A percentile compares a stretch with the other conserved stretches of the same genome.
Conservation (phyloP, 176 grass and related monocot genomes). For the Oropetium thomaeum region DNA sequence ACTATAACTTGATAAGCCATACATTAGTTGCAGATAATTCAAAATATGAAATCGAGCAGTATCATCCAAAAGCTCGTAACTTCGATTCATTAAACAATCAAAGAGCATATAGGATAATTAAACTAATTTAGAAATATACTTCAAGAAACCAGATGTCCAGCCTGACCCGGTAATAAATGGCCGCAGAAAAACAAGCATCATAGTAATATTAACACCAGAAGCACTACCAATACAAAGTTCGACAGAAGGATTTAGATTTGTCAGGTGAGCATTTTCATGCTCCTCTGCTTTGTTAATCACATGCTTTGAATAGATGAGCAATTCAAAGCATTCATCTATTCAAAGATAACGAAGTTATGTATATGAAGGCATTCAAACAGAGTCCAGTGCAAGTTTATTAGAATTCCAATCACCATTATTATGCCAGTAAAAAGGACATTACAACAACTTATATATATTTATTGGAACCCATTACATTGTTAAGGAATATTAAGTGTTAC, state of each 20-base stretch:
- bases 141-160: not conserved
- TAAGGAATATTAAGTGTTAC: not conserved
- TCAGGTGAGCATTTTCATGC: not conserved
- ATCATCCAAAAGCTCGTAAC: not conserved
- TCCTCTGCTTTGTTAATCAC: not conserved
- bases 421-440: not conserved
- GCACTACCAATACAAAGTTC: not conserved
- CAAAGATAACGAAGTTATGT: not conserved
- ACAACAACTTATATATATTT: not conserved
- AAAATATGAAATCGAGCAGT: not conserved
- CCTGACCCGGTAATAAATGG: not conserved
- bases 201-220: not conserved
- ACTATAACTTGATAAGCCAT: not conserved
- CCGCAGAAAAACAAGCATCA: not conserved
- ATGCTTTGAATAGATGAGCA: constrained; percentile 9
- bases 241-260: not conserved
- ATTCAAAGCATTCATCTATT: too few species aligned
- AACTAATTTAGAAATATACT: not conserved
- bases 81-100: not conserved
- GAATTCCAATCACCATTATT: too few species aligned
- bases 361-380: not conserved
- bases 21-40: not conserved
- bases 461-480: not conserved
- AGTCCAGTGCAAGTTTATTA: not conserved
- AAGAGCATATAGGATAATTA: not conserved